Conservation (phyloP, 768 basidiomycete species). For the Psilocybe cyanescens region DNA sequence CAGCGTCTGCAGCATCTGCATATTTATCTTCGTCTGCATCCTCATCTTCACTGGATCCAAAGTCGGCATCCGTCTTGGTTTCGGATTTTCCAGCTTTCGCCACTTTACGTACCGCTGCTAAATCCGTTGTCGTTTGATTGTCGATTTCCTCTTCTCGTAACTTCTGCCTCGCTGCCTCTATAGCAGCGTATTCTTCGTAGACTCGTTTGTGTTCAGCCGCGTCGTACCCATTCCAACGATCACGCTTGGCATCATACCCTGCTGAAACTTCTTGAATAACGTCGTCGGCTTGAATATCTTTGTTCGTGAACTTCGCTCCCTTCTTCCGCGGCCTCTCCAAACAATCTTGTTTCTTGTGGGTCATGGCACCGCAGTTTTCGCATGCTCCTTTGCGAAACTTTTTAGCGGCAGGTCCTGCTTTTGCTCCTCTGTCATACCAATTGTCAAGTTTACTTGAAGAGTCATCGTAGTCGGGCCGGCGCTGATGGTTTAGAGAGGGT, state of each 20-base stretch:
- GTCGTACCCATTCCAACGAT: conserved; percentile 99
- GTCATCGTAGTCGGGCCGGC: conserved; percentile 69
- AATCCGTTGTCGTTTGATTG: conserved; percentile 91
- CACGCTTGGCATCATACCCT: conserved; percentile 93
- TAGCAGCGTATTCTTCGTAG: conserved; percentile 92
- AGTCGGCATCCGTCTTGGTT: conserved; percentile 82
- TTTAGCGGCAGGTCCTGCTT: conserved; percentile 89
- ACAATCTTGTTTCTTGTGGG: conserved; percentile 90
- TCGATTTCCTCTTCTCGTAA: conserved; percentile 97
- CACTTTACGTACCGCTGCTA: conserved; percentile 91
- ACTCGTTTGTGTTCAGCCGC: conserved; percentile 82
- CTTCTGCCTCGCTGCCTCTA: conserved; percentile 90
- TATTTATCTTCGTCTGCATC: conserved; percentile 98
- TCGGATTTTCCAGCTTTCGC: conserved; percentile 86
- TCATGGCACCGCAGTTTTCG: conserved; percentile 98
- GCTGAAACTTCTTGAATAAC: conserved; percentile 76
- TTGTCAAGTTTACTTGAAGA: conserved; percentile 73
- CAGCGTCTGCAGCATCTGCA: conserved; percentile 96
- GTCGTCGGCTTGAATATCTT: conserved; percentile 91
- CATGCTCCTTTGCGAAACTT: conserved; percentile 98
- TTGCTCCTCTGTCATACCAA: conserved; percentile 90
- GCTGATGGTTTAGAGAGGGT: conserved; percentile 94
- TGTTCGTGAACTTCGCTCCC: conserved; percentile 92
- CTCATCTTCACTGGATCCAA: conserved; percentile 95
- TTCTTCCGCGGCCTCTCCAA: conserved; percentile 95